phyloP scores from a whole-genome alignment of 305 asterid species.

The Fraxinus ornus region DNA sequence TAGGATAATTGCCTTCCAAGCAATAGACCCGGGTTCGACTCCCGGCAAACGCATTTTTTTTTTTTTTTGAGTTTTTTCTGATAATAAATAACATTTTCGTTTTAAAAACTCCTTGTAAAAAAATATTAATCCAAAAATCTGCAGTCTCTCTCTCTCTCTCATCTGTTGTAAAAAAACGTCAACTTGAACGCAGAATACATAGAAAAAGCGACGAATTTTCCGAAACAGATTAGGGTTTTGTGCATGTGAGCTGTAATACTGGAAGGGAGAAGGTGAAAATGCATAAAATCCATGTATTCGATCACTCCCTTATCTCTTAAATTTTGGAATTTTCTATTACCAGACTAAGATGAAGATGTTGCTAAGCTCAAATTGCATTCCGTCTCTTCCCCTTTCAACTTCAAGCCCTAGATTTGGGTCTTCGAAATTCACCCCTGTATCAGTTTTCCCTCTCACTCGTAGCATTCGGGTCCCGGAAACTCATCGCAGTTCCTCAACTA shows the following conservation, averaged over 20 bases:
- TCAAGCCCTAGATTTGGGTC: constrained; percentile 44
- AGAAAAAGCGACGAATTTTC: background rate
- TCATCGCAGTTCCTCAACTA: constrained; percentile 38
- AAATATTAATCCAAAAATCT: background rate
- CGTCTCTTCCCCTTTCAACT: constrained; percentile 34
- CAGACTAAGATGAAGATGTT: constrained; percentile 42
- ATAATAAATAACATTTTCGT: background rate
- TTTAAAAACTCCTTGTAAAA: too few species aligned
- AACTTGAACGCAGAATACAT: background rate
- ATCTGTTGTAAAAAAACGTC: constrained; percentile 29
- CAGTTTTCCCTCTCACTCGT: constrained; percentile 34
- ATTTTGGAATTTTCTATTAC: constrained; percentile 37
- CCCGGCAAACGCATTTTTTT: constrained; percentile 62
- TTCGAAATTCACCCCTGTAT: constrained; percentile 41
- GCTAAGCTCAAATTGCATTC: constrained; percentile 62
- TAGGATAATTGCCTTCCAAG: constrained; percentile 77
- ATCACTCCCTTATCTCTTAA: constrained; percentile 29
- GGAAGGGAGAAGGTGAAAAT: constrained; percentile 30
- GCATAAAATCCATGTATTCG: constrained; percentile 50
- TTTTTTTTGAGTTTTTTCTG: background rate
- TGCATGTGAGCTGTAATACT: constrained; percentile 8
- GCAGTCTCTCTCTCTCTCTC: background rate
- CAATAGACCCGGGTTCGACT: constrained; percentile 73
- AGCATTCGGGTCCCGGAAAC: constrained; percentile 38
- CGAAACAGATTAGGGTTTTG: constrained; percentile 40